Evolutionary conservation across 495 filamentous ascomycete species (phyloP).

Genomic region (Trichoderma parareesei): DNA sequence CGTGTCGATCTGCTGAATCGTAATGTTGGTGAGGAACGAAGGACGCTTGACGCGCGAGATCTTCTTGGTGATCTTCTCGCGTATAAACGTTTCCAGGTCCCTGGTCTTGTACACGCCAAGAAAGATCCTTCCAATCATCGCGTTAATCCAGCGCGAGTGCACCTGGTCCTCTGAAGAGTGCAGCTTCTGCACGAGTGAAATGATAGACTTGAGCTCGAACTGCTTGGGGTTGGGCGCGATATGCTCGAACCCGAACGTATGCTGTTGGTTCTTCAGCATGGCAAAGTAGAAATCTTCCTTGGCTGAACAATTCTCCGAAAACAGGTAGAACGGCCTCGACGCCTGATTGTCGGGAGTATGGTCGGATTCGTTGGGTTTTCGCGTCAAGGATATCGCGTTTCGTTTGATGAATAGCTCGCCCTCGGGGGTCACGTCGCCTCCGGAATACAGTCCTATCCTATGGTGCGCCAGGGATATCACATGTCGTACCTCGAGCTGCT

Average conservation of each 20-base stretch:
- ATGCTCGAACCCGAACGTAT: conserved; percentile 45
- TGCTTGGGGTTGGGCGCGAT: conserved; percentile 59
- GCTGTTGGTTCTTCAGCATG: conserved; percentile 75
- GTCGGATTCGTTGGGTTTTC: conserved; percentile 56
- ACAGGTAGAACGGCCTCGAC: conserved; percentile 81
- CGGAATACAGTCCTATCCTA: conserved; percentile 76
- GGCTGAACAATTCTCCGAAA: conserved; percentile 86
- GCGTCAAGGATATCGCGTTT: conserved; percentile 80
- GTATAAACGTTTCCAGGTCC: conserved; percentile 68
- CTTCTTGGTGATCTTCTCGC: conserved; percentile 88
- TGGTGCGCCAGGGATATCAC: conserved; percentile 89
- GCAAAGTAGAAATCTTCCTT: conserved; percentile 99
- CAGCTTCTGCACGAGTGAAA: conserved; percentile 75
- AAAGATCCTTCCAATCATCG: conserved; percentile 78
- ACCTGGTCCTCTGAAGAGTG: conserved; percentile 89
- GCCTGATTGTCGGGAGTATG: conserved; percentile 40
- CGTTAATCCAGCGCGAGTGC: conserved; percentile 93
- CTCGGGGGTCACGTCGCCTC: conserved; percentile 72
- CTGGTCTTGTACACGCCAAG: conserved; percentile 78
- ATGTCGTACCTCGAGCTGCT: conserved; percentile 86
- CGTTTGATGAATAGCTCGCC: conserved; percentile 92
- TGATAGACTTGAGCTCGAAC: conserved; percentile 79
- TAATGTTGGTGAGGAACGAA: conserved; percentile 74
- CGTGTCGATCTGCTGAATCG: conserved; percentile 72
- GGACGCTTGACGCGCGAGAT: conserved; percentile 90